Evolutionary conservation across 176 grass and related monocot genomes (phyloP).

Genomic region (Secale cereale): DNA sequence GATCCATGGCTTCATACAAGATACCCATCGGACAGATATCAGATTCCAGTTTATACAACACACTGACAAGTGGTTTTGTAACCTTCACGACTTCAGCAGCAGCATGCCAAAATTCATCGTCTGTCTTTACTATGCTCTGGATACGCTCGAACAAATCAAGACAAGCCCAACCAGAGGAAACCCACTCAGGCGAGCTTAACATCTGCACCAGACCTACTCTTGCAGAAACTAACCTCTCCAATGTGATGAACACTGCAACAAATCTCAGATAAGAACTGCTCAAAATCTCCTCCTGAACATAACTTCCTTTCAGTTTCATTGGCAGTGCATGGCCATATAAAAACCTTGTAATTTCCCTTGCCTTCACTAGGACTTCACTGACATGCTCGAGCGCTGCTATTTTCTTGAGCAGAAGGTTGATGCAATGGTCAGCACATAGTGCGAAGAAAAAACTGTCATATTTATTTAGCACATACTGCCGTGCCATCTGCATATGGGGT

Average conservation of each 20-base stretch:
- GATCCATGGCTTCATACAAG: slow-evolving; percentile 79
- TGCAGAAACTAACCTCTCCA: slow-evolving; percentile 50
- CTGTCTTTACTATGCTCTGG: slow-evolving; percentile 35
- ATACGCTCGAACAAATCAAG: slow-evolving; percentile 21
- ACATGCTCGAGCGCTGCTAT: slow-evolving; percentile 56
- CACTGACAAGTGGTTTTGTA: slow-evolving; percentile 58
- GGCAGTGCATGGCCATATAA: slow-evolving; percentile 56
- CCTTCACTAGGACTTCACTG: slow-evolving; percentile 45
- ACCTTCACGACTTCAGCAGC: slow-evolving; percentile 56
- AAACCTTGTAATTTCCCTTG: slow-evolving; percentile 59
- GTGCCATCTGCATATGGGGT: slow-evolving; percentile 59
- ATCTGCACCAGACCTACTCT: slow-evolving; percentile 45
- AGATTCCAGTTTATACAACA: slow-evolving; percentile 44
- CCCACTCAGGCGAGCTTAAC: slow-evolving; percentile 55
- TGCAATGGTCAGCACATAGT: slow-evolving; percentile 73
- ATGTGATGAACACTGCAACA: slow-evolving; percentile 58
- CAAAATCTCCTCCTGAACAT: slow-evolving; percentile 46
- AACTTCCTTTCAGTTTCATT: slow-evolving; percentile 35
- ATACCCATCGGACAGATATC: slow-evolving; percentile 55
- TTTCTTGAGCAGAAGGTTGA: slow-evolving; percentile 65
- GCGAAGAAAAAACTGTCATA: slow-evolving; percentile 45
- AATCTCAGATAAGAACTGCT: slow-evolving; percentile 46
- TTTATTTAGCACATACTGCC: slow-evolving; percentile 51
- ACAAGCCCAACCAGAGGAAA: slow-evolving; percentile 45
- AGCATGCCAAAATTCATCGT: slow-evolving; percentile 57